Evolutionary conservation across 176 grass and related monocot species (phyloP).

Genomic region (Microstegium vimineum): DNA sequence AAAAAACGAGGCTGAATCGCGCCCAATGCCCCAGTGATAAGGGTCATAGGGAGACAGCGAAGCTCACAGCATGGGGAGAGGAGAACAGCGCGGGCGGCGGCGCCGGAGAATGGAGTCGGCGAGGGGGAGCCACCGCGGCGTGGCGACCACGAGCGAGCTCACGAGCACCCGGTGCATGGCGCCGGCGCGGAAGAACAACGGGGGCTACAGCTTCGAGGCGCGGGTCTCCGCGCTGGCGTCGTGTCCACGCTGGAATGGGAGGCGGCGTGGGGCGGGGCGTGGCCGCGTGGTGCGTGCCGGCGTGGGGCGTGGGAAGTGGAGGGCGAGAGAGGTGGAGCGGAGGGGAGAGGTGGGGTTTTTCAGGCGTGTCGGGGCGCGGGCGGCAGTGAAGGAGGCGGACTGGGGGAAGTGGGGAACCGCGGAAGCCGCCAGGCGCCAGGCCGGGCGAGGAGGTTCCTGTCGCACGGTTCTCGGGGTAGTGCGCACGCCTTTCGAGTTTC

Average conservation of each 20-base stretch:
- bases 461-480: conserved; percentile 26
- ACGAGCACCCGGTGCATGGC: conserved; percentile 73
- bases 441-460: not conserved
- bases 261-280: not conserved
- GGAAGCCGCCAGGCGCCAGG: too few relatives aligned
- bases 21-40: not conserved
- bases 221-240: not conserved
- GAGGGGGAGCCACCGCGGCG: conserved; percentile 58
- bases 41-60: not conserved
- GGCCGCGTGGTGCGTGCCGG: too few relatives aligned
- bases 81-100: conserved; percentile 5
- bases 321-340: not conserved
- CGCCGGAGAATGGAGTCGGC: conserved; percentile 59
- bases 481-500: not conserved
- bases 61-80: conserved; percentile 56
- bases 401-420: too few relatives aligned
- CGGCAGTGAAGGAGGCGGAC: not conserved
- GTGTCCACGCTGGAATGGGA: conserved; percentile 25
- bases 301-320: not conserved
- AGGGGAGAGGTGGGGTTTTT: conserved; percentile 22
- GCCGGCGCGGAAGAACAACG: not conserved
- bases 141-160: conserved; percentile 60
- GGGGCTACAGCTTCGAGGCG: not conserved
- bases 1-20: not conserved
- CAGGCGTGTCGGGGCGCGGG: conserved; percentile 27